Evolutionary conservation across 2,329 filamentous ascomycete genomes (phyloP).

Genomic region (Didymosphaeria variabile): DNA sequence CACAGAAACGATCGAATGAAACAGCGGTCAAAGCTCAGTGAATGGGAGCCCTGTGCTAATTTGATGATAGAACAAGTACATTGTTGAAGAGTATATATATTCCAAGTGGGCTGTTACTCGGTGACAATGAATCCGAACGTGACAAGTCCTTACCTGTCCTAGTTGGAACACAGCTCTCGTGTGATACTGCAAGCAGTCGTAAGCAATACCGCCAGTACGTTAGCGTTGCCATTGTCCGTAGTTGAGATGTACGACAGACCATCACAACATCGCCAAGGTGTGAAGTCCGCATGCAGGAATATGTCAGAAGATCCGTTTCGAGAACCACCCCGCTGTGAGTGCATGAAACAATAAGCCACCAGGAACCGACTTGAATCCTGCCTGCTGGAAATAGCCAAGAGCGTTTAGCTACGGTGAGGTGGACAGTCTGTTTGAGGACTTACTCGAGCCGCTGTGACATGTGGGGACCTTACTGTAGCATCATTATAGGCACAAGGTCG

Average conservation of each 20-base stretch:
- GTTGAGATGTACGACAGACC: background rate
- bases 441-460: background rate
- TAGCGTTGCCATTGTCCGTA: background rate
- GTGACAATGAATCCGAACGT: background rate
- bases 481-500: background rate
- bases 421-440: background rate
- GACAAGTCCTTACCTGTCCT: background rate
- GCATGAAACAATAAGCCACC: slow-evolving; percentile 8
- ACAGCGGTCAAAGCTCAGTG: slow-evolving; percentile 5
- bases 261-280: slow-evolving; percentile 1
- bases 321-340: background rate
- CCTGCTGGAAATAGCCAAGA: background rate
- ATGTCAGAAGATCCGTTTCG: background rate
- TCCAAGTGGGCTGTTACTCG: background rate
- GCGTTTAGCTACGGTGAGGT: background rate
- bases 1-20: background rate
- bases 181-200: background rate
- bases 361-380: background rate
- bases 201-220: background rate
- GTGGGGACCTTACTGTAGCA: background rate
- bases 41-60: slow-evolving; percentile 8
- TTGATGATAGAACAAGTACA: background rate
- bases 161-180: background rate
- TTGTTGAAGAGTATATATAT: slow-evolving; percentile 8
- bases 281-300: background rate